Base-by-base conservation (phyloP, 164 flowering plant genomes). In the Taxillus chinensis region DNA sequence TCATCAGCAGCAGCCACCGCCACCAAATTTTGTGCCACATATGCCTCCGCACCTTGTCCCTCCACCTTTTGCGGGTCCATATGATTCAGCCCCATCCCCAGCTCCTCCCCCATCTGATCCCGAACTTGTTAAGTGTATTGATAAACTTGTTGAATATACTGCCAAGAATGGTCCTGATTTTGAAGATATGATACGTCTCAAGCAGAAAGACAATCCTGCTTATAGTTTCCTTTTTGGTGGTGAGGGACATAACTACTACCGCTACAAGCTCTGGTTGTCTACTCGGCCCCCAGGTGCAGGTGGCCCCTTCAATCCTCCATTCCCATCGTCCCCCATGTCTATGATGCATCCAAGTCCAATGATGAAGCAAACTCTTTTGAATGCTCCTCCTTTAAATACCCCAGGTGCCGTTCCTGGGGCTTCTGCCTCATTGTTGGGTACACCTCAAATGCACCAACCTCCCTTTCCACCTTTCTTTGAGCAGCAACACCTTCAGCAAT, bases 161-260 rank as follows among this genome's bases (percentile, higher is more conserved):
- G 80, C 81, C 27, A 90, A 87, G 82, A 86, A 89, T 68, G 99
- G 99, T 43, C 99, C 96, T 39, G 95, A 90, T 67, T 93, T 93
- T 71, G 99, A 93, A 74, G 88, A 86, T 51, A 87, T 90, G 96
- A 84, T 93, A 45, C 88, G 99, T 52, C 96, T 89, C 68, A 90
- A 87, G 65, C 91, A 93, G 75, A 82, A 80, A 62, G 95, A 86
- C 42, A 90, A 90, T 75, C 99, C 99, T 60, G 96, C 75, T 40
- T 93, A 93, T 56, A 67, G 82, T 66, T 93, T 93, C 65, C 85
- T 90, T 48, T 90, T 93, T 78, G 99, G 99, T 42, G 96, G 87
- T 8, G 99, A 93, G 57, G 99, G 99, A 45, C 86, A 87, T 75
- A 73, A 66, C 60, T 93, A 90, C 68, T 93, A 93, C 65, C 88